phyloP scores from a whole-genome alignment of 441 rosid species.

The Geranium incanum region DNA sequence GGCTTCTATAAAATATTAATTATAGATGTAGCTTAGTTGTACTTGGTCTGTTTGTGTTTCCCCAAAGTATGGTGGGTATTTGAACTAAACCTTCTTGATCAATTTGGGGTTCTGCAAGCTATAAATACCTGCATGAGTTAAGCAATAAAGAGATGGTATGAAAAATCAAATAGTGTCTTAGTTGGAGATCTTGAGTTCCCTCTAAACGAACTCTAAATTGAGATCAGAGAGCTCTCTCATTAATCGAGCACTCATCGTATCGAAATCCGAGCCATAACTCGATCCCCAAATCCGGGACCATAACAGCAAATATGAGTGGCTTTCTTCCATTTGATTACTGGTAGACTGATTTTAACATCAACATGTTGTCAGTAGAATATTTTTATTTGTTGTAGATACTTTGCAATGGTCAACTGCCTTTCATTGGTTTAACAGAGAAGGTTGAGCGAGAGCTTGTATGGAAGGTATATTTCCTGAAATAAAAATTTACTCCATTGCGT shows the following conservation, averaged over 20 bases:
- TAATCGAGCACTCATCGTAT: too few relatives aligned
- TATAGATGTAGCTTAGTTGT: not conserved
- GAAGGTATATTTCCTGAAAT: slow-evolving; percentile 57
- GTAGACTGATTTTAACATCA: not conserved
- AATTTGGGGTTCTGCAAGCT: too few relatives aligned
- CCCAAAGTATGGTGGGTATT: not conserved
- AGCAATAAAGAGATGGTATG: too few relatives aligned
- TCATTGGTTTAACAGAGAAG: slow-evolving; percentile 80
- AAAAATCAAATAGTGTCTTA: too few relatives aligned
- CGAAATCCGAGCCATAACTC: too few relatives aligned
- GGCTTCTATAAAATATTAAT: not conserved
- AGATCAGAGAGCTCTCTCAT: too few relatives aligned
- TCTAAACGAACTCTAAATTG: too few relatives aligned
- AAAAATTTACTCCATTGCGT: slow-evolving; percentile 16
- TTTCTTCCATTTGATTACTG: slow-evolving; percentile 12
- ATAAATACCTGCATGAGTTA: too few relatives aligned
- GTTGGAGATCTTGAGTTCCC: too few relatives aligned
- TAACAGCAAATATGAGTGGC: not conserved
- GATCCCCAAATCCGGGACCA: too few relatives aligned
- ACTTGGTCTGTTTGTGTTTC: not conserved
- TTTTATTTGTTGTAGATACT: slow-evolving; percentile 46
- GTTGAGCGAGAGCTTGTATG: slow-evolving; percentile 87
- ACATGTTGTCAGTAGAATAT: slow-evolving; percentile 14
- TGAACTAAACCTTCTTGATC: not conserved
- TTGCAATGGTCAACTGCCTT: slow-evolving; percentile 84